These are phyloP conservation scores for Perilla frutescens DNA, from an alignment of 257 asterid genomes.

Conservation along the genomic window DNA sequence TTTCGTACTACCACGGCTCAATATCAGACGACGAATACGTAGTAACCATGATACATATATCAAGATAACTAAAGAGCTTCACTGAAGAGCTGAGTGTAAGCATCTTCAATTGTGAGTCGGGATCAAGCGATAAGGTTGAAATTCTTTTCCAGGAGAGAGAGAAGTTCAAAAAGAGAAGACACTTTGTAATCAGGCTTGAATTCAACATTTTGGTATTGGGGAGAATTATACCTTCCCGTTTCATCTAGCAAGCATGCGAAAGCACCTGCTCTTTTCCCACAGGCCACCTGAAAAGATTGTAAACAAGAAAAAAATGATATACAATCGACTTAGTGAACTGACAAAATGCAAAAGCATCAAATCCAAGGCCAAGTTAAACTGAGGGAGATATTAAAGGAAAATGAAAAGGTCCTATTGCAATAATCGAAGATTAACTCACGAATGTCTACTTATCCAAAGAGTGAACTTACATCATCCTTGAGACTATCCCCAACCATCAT, in stretches of 20 bases:
- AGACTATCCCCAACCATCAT: conserved; percentile 98
- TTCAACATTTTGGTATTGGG: conserved; percentile 56
- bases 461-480: conserved; percentile 79
- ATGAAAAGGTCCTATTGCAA: background rate
- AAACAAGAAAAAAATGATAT: background rate
- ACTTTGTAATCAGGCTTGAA: conserved; percentile 84
- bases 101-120: conserved; percentile 9
- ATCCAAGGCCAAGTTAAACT: background rate
- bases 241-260: conserved; percentile 90
- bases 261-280: conserved; percentile 94
- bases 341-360: background rate
- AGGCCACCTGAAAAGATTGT: conserved; percentile 66
- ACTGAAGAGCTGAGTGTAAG: background rate
- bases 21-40: conserved; percentile 4
- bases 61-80: conserved; percentile 8
- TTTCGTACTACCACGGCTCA: background rate
- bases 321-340: background rate
- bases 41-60: conserved; percentile 12
- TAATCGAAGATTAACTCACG: background rate
- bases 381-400: background rate
- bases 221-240: conserved; percentile 81
- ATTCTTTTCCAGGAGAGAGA: conserved; percentile 55
- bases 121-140: conserved; percentile 63
- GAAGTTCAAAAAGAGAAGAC: conserved; percentile 73
- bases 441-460: background rate